Evolutionary conservation across 2,329 filamentous ascomycete species (phyloP).

Genomic region (Diaporthe ilicicola): DNA sequence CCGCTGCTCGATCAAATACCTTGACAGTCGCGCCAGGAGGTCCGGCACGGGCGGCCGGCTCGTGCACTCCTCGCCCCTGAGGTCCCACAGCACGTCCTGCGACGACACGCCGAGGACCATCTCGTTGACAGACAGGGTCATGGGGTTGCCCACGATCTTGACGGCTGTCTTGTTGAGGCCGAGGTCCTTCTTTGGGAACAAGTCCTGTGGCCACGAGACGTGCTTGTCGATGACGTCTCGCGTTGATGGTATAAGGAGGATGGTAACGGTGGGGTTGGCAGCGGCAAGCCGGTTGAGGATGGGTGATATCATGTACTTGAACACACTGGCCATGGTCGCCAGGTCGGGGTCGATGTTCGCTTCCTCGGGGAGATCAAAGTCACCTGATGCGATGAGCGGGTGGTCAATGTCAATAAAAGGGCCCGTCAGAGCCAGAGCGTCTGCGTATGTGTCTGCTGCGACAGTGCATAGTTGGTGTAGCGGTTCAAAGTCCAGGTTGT

Average conservation of each 20-base stretch:
- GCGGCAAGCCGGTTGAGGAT: conserved; percentile 75
- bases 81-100: conserved; percentile 84
- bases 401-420: conserved; percentile 95
- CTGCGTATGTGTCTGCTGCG: conserved; percentile 77
- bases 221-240: conserved; percentile 84
- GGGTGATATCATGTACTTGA: conserved; percentile 80
- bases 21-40: conserved; percentile 74
- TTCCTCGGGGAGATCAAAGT: conserved; percentile 78
- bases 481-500: conserved; percentile 90
- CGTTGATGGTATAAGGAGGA: conserved; percentile 83
- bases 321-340: conserved; percentile 82
- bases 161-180: conserved; percentile 77
- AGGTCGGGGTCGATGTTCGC: conserved; percentile 76
- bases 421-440: conserved; percentile 81
- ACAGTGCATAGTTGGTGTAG: conserved; percentile 82
- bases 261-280: conserved; percentile 78
- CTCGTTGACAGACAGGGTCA: conserved; percentile 90
- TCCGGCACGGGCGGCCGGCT: conserved; percentile 65
- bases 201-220: conserved; percentile 80
- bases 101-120: conserved; percentile 81
- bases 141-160: conserved; percentile 87
- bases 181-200: conserved; percentile 73
- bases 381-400: conserved; percentile 81
- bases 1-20: conserved; percentile 85
- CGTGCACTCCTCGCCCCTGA: conserved; percentile 77